phyloP scores from a whole-genome alignment of 441 rosid species.

The Viola pubescens region DNA sequence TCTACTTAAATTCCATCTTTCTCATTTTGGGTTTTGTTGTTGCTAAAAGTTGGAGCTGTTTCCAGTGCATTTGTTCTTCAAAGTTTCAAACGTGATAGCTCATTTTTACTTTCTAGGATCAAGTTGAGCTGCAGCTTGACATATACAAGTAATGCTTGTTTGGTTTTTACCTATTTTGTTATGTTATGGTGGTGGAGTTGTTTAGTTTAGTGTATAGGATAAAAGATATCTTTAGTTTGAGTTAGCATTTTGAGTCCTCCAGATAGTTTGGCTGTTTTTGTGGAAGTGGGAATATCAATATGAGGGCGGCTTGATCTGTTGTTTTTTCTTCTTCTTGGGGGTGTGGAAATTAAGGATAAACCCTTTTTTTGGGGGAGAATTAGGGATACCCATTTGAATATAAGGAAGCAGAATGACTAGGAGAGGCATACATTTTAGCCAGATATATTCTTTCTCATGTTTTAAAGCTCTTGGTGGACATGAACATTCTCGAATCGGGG shows the following conservation, averaged over 20 bases:
- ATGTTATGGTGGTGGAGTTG: no score
- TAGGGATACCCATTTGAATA: constrained; percentile 11
- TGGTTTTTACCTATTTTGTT: no score
- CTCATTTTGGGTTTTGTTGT: constrained; percentile 6
- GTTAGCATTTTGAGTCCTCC: neutral
- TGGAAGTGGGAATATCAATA: constrained; percentile 6
- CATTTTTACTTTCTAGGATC: neutral
- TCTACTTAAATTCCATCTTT: neutral
- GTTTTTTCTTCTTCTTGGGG: neutral
- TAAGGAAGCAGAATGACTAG: constrained; percentile 30
- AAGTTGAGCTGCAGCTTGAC: no score
- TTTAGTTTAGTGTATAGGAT: neutral
- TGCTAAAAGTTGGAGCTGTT: constrained; percentile 20
- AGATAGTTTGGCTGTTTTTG: constrained; percentile 13
- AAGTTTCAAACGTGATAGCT: constrained; percentile 12
- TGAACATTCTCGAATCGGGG: constrained; percentile 49
- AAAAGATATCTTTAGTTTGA: neutral
- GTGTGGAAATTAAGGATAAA: no score
- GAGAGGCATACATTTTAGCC: constrained; percentile 34
- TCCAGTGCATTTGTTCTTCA: constrained; percentile 17
- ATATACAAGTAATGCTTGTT: no score
- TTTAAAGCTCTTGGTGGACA: constrained; percentile 30
- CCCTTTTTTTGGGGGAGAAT: constrained; percentile 9
- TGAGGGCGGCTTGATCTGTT: constrained; percentile 13
- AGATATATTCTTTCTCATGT: constrained; percentile 51